Evolutionary conservation across 1,284 basidiomycete species (phyloP).

Genomic region (Ceratobasidium sp.): DNA sequence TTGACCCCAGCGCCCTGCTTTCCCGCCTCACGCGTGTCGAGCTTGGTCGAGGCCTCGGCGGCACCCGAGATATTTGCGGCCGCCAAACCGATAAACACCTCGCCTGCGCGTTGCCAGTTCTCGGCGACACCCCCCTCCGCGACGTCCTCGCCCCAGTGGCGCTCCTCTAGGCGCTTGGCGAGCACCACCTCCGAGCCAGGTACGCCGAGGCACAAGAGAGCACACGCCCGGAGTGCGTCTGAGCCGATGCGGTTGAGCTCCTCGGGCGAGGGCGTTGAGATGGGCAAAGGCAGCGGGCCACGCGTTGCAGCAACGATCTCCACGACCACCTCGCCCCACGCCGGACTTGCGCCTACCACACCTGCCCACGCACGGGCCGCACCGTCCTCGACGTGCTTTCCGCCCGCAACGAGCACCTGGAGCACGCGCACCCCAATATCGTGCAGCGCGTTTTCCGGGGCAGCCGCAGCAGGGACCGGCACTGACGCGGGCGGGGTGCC

Average conservation of each 20-base stretch:
- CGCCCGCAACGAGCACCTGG: slow-evolving; percentile 42
- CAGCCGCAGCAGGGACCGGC: background rate
- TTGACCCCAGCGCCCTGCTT: slow-evolving; percentile 7
- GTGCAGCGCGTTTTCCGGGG: slow-evolving; percentile 31
- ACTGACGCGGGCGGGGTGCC: slow-evolving; percentile 31
- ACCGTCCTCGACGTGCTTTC: slow-evolving; percentile 34
- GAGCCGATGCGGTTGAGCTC: slow-evolving; percentile 19
- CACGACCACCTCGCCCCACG: slow-evolving; percentile 41
- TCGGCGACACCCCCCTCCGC: slow-evolving; percentile 29
- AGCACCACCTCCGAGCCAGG: slow-evolving; percentile 31
- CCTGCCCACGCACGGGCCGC: slow-evolving; percentile 40
- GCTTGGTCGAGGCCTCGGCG: slow-evolving; percentile 30
- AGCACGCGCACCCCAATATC: slow-evolving; percentile 42
- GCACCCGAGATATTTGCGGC: slow-evolving; percentile 24
- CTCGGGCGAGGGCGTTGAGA: background rate
- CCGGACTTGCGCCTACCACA: slow-evolving; percentile 37
- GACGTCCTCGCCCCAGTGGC: slow-evolving; percentile 38
- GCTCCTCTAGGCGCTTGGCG: slow-evolving; percentile 33
- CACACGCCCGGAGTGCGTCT: slow-evolving; percentile 37
- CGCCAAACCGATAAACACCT: slow-evolving; percentile 28
- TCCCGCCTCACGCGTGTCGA: slow-evolving; percentile 28
- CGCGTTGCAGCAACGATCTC: slow-evolving; percentile 38
- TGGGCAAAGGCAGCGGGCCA: slow-evolving; percentile 8
- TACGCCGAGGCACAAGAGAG: slow-evolving; percentile 33
- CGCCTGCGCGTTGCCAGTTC: slow-evolving; percentile 41